phyloP scores from a whole-genome alignment of 2,329 filamentous ascomycete species.

The Calycina herbarum region DNA sequence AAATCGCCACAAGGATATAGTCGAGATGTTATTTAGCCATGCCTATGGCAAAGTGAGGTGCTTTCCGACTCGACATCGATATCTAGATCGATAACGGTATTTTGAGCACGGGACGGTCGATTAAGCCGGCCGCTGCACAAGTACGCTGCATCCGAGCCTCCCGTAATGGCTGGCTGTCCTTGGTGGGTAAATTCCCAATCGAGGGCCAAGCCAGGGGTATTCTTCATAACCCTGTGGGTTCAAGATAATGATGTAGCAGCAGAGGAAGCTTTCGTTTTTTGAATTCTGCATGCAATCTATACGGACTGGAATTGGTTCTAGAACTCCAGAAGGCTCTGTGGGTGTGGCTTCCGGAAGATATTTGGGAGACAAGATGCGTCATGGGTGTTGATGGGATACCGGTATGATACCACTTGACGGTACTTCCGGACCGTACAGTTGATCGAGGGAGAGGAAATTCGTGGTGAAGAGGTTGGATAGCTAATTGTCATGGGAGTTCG shows the following conservation, averaged over 20 bases:
- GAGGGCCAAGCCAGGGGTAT: neutral
- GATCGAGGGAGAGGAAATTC: no score
- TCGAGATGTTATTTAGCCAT: neutral
- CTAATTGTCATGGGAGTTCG: no score
- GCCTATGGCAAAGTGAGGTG: slow-evolving; percentile 1
- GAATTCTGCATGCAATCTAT: neutral
- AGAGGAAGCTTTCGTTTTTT: neutral
- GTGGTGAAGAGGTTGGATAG: no score
- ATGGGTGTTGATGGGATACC: no score
- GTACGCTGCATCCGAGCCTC: neutral
- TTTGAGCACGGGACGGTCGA: neutral
- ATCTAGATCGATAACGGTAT: slow-evolving; percentile 1
- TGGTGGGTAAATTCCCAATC: neutral
- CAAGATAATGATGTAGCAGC: slow-evolving; percentile 5
- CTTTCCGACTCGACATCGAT: neutral
- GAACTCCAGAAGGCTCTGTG: neutral
- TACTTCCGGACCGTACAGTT: no score
- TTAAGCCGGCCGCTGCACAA: neutral
- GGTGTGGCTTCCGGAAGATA: neutral
- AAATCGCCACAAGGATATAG: neutral
- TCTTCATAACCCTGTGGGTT: neutral
- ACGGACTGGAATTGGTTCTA: neutral
- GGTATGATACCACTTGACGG: no score
- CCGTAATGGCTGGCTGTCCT: neutral
- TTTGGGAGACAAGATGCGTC: neutral